A percentile compares a stretch with the other conserved stretches of the same genome.
phyloP scores from a whole-genome alignment of 352 stramenopile genomes.

The Bremia lactucae region DNA sequence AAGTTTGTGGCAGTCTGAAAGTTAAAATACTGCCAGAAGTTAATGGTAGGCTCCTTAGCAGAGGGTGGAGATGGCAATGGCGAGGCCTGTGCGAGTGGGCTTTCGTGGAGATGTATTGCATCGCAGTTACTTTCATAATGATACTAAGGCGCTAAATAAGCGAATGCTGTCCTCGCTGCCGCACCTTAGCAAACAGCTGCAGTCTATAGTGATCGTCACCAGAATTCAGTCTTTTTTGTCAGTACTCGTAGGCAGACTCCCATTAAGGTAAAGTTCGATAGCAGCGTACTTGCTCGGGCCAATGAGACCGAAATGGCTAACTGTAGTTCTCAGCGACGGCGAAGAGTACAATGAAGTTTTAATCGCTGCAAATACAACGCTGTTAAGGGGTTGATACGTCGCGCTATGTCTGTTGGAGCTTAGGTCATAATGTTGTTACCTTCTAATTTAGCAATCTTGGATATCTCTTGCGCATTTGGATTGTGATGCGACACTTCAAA shows the following conservation, averaged over 20 bases:
- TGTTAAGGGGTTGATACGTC: slow-evolving; percentile 46
- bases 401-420: slow-evolving; percentile 25
- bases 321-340: slow-evolving; percentile 44
- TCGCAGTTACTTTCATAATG: slow-evolving; percentile 30
- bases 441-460: slow-evolving; percentile 1
- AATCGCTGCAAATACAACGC: slow-evolving; percentile 53
- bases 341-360: slow-evolving; percentile 60
- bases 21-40: no score
- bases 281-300: slow-evolving; percentile 53
- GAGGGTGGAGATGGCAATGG: slow-evolving; percentile 34
- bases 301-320: slow-evolving; percentile 68
- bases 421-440: not conserved
- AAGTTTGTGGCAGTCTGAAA: no score
- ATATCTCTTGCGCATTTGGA: slow-evolving; percentile 9
- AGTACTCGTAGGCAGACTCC: slow-evolving; percentile 35
- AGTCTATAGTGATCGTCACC: slow-evolving; percentile 56
- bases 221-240: slow-evolving; percentile 44
- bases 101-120: slow-evolving; percentile 38
- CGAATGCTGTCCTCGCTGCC: slow-evolving; percentile 51
- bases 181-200: slow-evolving; percentile 61
- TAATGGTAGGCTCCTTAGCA: slow-evolving; percentile 14
- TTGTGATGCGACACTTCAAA: slow-evolving; percentile 14
- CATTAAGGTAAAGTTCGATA: slow-evolving; percentile 49
- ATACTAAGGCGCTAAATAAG: slow-evolving; percentile 28
- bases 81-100: slow-evolving; percentile 55